phyloP scores from a whole-genome alignment of 768 basidiomycete genomes.

The Scleroderma bovista region DNA sequence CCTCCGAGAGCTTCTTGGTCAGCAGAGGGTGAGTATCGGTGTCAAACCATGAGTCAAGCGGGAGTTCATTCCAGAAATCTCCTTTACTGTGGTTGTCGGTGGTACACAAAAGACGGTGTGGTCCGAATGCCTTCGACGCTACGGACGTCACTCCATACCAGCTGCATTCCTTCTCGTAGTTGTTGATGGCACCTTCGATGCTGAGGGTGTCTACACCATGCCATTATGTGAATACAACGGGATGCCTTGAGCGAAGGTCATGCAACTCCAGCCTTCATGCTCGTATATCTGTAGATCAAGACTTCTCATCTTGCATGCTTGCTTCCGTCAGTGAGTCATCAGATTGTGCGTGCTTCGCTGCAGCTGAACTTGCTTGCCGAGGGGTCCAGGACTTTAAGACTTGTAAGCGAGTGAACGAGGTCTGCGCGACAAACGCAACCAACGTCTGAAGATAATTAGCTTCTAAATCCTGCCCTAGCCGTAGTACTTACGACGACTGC shows the following conservation, averaged over 20 bases:
- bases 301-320: not conserved
- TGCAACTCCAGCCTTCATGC: not conserved
- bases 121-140: too few relatives aligned
- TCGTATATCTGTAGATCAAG: not conserved
- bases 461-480: not conserved
- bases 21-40: too few relatives aligned
- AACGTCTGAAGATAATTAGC: conserved; percentile 24
- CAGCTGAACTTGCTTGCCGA: conserved; percentile 4
- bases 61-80: too few relatives aligned
- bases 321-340: conserved; percentile 23
- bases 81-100: too few relatives aligned
- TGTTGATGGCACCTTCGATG: too few relatives aligned
- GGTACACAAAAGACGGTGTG: too few relatives aligned
- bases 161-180: too few relatives aligned
- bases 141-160: too few relatives aligned
- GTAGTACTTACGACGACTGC: conserved; percentile 40
- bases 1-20: too few relatives aligned
- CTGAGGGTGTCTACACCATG: too few relatives aligned
- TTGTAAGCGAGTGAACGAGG: conserved; percentile 24
- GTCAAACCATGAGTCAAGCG: too few relatives aligned
- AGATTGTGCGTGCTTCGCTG: not conserved
- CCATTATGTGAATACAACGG: too few relatives aligned
- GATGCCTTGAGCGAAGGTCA: not conserved
- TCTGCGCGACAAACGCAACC: conserved; percentile 29
- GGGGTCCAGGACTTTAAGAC: conserved; percentile 22